Evolutionary conservation across 139 green algal genomes (phyloP), one percentile per base, ranked within the genome.

Genomic region (Auxenochlorella pyrenoidosa): DNA sequence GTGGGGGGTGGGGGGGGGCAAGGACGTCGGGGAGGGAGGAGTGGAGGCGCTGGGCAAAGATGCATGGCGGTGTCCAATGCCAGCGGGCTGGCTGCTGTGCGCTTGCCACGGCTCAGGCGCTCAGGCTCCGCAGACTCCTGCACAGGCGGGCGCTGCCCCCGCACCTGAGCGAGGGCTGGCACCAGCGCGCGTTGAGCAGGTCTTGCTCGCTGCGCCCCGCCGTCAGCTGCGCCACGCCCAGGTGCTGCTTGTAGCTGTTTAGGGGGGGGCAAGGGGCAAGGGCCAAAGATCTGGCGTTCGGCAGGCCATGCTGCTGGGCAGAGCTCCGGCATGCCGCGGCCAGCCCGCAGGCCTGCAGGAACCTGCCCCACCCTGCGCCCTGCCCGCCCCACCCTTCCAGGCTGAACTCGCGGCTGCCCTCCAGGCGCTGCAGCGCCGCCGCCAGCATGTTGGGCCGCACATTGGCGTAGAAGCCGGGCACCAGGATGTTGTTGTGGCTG

Each of bases 101-200:
- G n/a, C n/a, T n/a, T n/a, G n/a, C n/a, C n/a, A n/a, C n/a, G n/a
- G n/a, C n/a, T n/a, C n/a, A n/a, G n/a, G n/a, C n/a, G n/a, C n/a
- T n/a, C n/a, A n/a, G n/a, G n/a, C n/a, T n/a, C n/a, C n/a, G n/a
- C n/a, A n/a, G n/a, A n/a, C 47, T 54, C 47, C 8, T 54, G 6
- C 47, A 10, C 10, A 6, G 10, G 8, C 47, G 47, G 47, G 47
- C 47, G 47, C 47, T 10, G 47, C 54, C 47, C 21, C 28, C 44
- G 1, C 59, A 84, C 79, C 79, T 86, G 77, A 99, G 93, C 26
- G 90, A 94, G 54, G 97, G 97, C 68, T 92, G 84, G 90, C 96
- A 98, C 97, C 97, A 99, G 60, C 96, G 92, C 24, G 91, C 90
- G n/a, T 86, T 88, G 41, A 99, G 91, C 71, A 99, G 88, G 76